Evolutionary conservation across 148 eudicot genomes (phyloP), one percentile per base, ranked within the genome.

Genomic region (Fagopyrum homotropicum): DNA sequence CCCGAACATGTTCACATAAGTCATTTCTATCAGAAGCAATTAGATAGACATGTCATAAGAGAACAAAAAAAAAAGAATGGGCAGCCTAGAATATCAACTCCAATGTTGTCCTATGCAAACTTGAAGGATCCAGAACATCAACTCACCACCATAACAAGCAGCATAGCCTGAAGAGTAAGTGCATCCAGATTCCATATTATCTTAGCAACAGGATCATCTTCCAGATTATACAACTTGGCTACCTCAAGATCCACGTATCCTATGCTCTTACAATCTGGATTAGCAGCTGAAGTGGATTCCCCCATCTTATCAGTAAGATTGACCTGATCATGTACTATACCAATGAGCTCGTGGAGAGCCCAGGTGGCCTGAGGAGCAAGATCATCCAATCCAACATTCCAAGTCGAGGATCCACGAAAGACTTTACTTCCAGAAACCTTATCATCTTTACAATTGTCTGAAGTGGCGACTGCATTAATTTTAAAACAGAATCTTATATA

Each of bases 81-180:
- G 7, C 29, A 74, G 35, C 40, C 40, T 35, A 35, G 40, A 35
- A 35, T 35, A 35, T 35, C 40, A 17, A 56, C 48, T 72, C 45
- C 46, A 49, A 72, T 19, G 45, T 47, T 66, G 71, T 72, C 56
- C 45, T 12, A 50, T 26, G 54, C 43, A 29, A 72, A 48, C 49
- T 45, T 52, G 30, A 66, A 46, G 76, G 48, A 69, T 63, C 35
- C 16, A 51, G 59, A 52, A 46, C 35, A 76, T 14, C 63, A 85
- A 87, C 96, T 88, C 82, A 96, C 99, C 82, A 82, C 90, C 91
- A 92, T 90, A 55, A 86, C 86, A 83, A 90, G 81, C 72, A 92
- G 80, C 74, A 90, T 80, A 71, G 81, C 74, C 77, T 82, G 90
- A 77, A 95, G 88, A 75, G 78, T 77, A 80, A 78, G 82, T 22